Evolutionary conservation across 83 land plant species (phyloP).

Genomic region (Picea abies): DNA sequence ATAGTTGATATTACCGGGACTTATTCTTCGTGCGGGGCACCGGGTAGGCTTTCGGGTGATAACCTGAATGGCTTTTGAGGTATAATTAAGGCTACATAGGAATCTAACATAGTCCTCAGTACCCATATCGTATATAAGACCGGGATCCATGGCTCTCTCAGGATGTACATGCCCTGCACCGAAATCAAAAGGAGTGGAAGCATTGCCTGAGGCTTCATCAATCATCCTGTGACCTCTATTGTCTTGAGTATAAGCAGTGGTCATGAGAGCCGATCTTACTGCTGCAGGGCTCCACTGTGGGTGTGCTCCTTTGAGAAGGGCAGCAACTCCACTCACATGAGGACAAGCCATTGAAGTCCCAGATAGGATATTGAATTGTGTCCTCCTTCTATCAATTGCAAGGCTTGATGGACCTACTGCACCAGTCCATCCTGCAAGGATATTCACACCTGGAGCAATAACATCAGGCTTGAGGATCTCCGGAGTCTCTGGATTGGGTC

Average conservation of each 20-base stretch:
- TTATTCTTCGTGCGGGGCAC: constrained; percentile 16
- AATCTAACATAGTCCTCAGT: constrained; percentile 12
- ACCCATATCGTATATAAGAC: constrained; percentile 19
- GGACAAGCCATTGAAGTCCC: constrained; percentile 36
- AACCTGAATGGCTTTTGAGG: constrained; percentile 24
- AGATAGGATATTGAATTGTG: constrained; percentile 24
- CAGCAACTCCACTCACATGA: constrained; percentile 25
- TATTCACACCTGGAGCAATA: constrained; percentile 29
- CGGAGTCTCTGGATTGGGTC: constrained; percentile 28
- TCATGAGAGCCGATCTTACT: constrained; percentile 25
- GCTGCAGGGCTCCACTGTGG: constrained; percentile 32
- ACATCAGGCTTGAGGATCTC: constrained; percentile 38
- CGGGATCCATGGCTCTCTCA: constrained; percentile 21
- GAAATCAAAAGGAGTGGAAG: constrained; percentile 12
- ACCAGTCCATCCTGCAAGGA: constrained; percentile 30
- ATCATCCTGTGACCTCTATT: constrained; percentile 20
- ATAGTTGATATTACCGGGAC: constrained; percentile 41
- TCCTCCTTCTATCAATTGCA: constrained; percentile 9
- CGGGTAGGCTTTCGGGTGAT: constrained; percentile 24
- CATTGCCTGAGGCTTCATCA: constrained; percentile 20
- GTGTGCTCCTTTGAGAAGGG: constrained; percentile 28
- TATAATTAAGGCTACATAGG: constrained; percentile 19
- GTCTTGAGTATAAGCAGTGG: constrained; percentile 26
- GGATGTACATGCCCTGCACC: constrained; percentile 22
- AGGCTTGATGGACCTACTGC: constrained; percentile 16